Percentiles rank a stretch among this genome's conserved stretches.
Conservation (phyloP, 495 filamentous ascomycete genomes). For the Ramalina intermedia region DNA sequence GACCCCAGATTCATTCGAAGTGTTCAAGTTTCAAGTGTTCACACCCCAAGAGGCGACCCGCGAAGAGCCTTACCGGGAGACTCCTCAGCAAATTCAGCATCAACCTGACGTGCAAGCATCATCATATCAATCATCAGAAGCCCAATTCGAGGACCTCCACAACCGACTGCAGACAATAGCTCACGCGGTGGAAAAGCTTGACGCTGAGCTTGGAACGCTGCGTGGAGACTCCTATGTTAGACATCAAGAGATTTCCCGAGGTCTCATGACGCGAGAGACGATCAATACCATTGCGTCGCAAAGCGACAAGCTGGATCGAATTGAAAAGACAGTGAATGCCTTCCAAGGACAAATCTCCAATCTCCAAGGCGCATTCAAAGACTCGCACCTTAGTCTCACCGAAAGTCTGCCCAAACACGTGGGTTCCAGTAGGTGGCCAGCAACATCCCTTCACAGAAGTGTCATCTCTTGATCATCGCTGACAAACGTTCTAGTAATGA, state of each 20-base stretch:
- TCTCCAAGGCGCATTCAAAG: slow-evolving; percentile 56
- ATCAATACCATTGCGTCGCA: slow-evolving; percentile 35
- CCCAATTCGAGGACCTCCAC: slow-evolving; percentile 69
- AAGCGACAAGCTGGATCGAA: slow-evolving; percentile 32
- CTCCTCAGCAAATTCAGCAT: slow-evolving; percentile 17
- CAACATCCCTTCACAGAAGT: background rate
- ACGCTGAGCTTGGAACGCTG: slow-evolving; percentile 42
- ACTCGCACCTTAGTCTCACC: slow-evolving; percentile 53
- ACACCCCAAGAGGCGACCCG: slow-evolving; percentile 11
- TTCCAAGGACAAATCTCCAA: slow-evolving; percentile 54
- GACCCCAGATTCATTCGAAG: slow-evolving; percentile 84
- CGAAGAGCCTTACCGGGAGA: slow-evolving; percentile 23
- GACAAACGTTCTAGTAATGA: slow-evolving; percentile 33
- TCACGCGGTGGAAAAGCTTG: slow-evolving; percentile 54
- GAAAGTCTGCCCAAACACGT: slow-evolving; percentile 42
- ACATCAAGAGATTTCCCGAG: slow-evolving; percentile 41
- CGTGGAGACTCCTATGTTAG: slow-evolving; percentile 32
- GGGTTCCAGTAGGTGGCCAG: slow-evolving; percentile 23
- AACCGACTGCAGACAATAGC: slow-evolving; percentile 64
- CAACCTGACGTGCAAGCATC: slow-evolving; percentile 30
- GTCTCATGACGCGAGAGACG: slow-evolving; percentile 31
- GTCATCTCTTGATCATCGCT: background rate
- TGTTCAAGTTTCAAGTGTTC: slow-evolving; percentile 66
- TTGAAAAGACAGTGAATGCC: slow-evolving; percentile 51
- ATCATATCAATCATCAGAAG: slow-evolving; percentile 32